Base-by-base conservation (phyloP, 768 basidiomycete species). In the Filobasidium wieringae region DNA sequence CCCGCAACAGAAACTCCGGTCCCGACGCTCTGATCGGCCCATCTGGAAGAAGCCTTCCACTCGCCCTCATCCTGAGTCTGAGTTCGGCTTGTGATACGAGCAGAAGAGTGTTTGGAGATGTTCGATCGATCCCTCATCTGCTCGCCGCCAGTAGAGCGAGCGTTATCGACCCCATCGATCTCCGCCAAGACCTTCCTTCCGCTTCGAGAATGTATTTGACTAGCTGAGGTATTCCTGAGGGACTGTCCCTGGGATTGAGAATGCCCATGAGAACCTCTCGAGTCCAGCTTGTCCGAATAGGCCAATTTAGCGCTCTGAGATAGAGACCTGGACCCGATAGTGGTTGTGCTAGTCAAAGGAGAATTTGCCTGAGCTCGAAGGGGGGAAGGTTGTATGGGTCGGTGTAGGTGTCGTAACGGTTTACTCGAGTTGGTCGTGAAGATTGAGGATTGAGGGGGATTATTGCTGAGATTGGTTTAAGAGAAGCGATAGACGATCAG, bases 341-440 rank as follows among this genome's bases (percentile, higher is more conserved):
- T 37, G 36, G 36, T 37, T 9, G 9, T 37, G 36, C 11, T 37
- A 37, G 11, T n/a, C 36, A 37, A 37, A 9, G 43, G 43, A 47
- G 32, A 51, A 30, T 31, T 51, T 9, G 50, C 32, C 27, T 51
- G 29, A 15, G 43, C 33, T 19, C 59, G 33, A 2, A 61, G 52
- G 3, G 59, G 59, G n/a, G 59, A 61, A 31, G 59, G 55, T 33
- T 57, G 59, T 24, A 47, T 33, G 8, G 59, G 59, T 43, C 50
- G 45, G 33, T 61, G 59, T 7, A 39, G 58, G 17, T 53, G 58
- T 36, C 45, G 55, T 19, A 29, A 19, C 2, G 43, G 31, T 5
- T 43, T 30, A 19, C 50, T 47, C 7, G 43, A 12, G 43, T 14
- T 24, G 5, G 43, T 47, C 4, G 43, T 8, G 19, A 43, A n/a